phyloP scores from a whole-genome alignment of 495 filamentous ascomycete species.

The Choiromyces venosus region DNA sequence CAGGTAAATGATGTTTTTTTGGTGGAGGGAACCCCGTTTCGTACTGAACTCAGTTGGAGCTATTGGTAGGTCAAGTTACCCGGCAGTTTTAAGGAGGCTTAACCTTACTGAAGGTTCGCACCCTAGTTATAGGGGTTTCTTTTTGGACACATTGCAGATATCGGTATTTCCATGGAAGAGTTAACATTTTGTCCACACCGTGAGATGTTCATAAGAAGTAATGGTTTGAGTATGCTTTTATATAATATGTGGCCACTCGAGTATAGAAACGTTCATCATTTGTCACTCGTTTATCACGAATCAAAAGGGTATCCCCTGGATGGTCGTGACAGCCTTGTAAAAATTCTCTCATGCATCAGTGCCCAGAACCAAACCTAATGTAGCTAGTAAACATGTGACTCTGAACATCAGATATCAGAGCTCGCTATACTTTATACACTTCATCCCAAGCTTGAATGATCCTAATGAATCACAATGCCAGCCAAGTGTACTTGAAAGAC shows the following conservation, averaged over 20 bases:
- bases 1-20: background rate
- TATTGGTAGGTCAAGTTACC: background rate
- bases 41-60: background rate
- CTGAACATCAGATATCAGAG: too few species aligned
- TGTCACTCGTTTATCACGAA: background rate
- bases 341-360: too few species aligned
- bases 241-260: background rate
- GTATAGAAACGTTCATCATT: background rate
- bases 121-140: background rate
- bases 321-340: too few species aligned
- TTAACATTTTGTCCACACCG: background rate
- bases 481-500: too few species aligned
- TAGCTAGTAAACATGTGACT: too few species aligned
- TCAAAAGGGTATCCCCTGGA: background rate
- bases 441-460: too few species aligned
- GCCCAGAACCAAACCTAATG: too few species aligned
- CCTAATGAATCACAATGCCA: too few species aligned
- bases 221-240: background rate
- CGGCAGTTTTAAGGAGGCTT: background rate
- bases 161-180: background rate
- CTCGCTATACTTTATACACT: too few species aligned
- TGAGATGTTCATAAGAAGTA: background rate
- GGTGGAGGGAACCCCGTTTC: background rate
- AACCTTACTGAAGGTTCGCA: background rate
- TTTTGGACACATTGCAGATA: background rate